Base-by-base conservation (phyloP, 2,329 filamentous ascomycete genomes). In the Dryadomyces quercivorus region DNA sequence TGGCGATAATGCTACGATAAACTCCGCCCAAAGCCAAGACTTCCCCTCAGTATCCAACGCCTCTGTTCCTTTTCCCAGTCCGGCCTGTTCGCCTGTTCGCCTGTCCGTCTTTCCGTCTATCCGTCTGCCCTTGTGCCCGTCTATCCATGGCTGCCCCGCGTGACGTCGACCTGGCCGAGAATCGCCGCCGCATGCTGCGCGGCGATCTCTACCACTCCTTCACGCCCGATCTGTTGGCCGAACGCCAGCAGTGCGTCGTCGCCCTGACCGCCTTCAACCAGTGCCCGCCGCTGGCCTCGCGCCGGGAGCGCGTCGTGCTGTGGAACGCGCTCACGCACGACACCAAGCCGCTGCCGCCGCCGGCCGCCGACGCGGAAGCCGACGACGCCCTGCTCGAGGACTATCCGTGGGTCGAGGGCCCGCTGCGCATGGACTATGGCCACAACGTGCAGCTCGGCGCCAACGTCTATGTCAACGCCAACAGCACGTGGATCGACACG, bases 181-280 rank as follows among this genome's bases (percentile, higher is more conserved):
- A 80, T 63, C 66, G 70, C 42, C 66, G 69, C 44, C 73, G 73
- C 26, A 88, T 88, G 83, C 67, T 71, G 50, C 72, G 74, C 15
- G 85, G 85, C 50, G 82, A 92, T 65, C 75, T 92, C 12, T 91
- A 89, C 67, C 77, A 82, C 61, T 81, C 85, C 45, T 91, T 91
- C 63, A 79, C 80, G 1, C 84, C 86, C 0, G 78, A 85, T 38
- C 70, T 93, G 4, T 68, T 78, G 2, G 80, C 76, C 1, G 82
- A 76, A 43, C 78, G 88, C 18, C 69, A 71, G n/a, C 75, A 81
- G 15, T 88, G 84, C 66, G 74, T 74, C 45, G 67, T 71, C 36
- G 85, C 86, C 0, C 81, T 77, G 61, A 66, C 74, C 21, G 73
- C 72, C 22, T 89, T 82, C 70, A 91, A 89, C 67, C 49, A 54